Base-by-base conservation (phyloP, 768 basidiomycete genomes). In the Rhodotorula graminis region DNA sequence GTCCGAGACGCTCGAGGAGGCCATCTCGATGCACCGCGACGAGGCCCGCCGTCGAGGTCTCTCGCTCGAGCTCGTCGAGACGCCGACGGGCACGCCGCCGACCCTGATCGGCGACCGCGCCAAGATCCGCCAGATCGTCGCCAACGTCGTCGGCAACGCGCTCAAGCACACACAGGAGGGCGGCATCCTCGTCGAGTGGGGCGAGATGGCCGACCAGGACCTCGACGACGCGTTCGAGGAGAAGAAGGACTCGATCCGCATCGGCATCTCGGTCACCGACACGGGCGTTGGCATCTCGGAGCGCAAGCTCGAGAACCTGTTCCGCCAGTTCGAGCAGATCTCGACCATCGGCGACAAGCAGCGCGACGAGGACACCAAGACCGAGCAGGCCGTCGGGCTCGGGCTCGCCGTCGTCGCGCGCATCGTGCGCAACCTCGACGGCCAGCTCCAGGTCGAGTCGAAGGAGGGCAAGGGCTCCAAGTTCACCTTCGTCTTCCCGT, bases 391-490 rank as follows among this genome's bases (percentile, higher is more conserved):
- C 10, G 69, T 82, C 84, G 89, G 90, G 11, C 84, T 92, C 23
- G 90, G 90, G 8, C 82, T 91, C 44, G 90, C 91, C 8, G 88
- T 91, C 12, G 90, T 92, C 19, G 89, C 89, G 0, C 84, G 90
- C 25, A 90, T 91, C 55, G 88, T 91, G 8, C 87, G 88, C 75
- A 90, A 90, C 72, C 84, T 91, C 3, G 88, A 87, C 0, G 91
- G 90, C 7, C 90, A 90, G 79, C 84, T 93, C 4, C 86, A 89
- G 12, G 90, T 90, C 8, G 89, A 91, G 69, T 91, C 89, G 0
- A 84, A 85, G 63, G 82, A 86, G n/a, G 84, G 83, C 58, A 80
- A 85, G 76, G 91, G 90, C 16, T 89, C 88, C 47, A 84, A 84
- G 9, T 91, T 92, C 82, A 89, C 88, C 2, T 88, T 89, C 80